Conservation (phyloP, 306 rosid species). For the Glycine tomentella region DNA sequence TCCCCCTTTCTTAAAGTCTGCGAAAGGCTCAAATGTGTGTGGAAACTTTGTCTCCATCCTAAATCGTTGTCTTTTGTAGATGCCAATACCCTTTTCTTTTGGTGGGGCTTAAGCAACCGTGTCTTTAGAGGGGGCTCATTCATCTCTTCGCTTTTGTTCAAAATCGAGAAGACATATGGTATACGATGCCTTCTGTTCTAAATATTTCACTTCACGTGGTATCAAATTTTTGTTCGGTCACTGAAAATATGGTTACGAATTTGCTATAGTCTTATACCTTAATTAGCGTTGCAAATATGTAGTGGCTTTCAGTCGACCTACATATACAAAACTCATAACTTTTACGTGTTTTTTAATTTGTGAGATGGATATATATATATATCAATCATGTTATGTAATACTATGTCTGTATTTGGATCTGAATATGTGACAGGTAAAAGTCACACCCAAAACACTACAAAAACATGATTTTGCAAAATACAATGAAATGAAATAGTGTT, state of each 20-base stretch:
- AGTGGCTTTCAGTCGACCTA: background rate
- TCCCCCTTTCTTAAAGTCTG: slow-evolving; percentile 73
- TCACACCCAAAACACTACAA: background rate
- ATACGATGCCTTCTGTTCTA: slow-evolving; percentile 40
- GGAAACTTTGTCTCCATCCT: slow-evolving; percentile 84
- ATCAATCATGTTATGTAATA: background rate
- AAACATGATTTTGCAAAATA: background rate
- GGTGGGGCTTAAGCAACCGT: slow-evolving; percentile 58
- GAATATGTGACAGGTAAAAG: background rate
- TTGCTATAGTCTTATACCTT: background rate
- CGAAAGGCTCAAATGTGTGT: slow-evolving; percentile 74
- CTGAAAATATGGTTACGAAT: background rate
- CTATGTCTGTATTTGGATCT: background rate
- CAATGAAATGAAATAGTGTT: no score
- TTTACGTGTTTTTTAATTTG: background rate
- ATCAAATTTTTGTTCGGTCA: background rate
- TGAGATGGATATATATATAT: background rate
- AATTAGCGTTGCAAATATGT: background rate
- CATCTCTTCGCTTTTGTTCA: slow-evolving; percentile 36
- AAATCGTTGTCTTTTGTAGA: slow-evolving; percentile 77
- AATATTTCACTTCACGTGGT: slow-evolving; percentile 15
- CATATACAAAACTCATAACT: background rate
- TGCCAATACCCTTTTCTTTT: slow-evolving; percentile 62
- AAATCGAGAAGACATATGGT: slow-evolving; percentile 23
- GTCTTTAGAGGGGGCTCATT: slow-evolving; percentile 29